Base-by-base conservation (phyloP, 768 basidiomycete species). In the Collybia sordida region DNA sequence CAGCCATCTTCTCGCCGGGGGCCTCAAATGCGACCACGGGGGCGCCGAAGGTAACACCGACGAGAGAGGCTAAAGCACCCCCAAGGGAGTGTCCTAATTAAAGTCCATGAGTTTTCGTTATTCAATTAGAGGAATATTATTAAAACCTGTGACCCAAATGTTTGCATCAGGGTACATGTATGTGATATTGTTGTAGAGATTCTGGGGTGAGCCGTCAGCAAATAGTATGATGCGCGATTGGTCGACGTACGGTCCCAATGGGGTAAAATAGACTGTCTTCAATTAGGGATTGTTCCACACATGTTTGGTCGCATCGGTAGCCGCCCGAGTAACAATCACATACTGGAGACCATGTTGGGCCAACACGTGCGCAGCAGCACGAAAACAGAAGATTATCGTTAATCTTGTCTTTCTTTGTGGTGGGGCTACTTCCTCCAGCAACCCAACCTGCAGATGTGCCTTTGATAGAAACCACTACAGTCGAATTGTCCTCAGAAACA, bases 301-400 rank as follows among this genome's bases (percentile, higher is more conserved):
- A 98, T 3, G 77, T 76, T 56, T 86, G 81, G 53, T 88, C 84
- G 64, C 96, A 98, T 54, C 81, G 85, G 65, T 84, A 81, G 12
- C 78, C 71, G 1, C 90, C 82, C 6, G 83, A 72, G 61, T 86
- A 88, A 67, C 96, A 98, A 42, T 81, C 87, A 64, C 96, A 98
- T 0, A 97, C 96, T 0, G 96, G 78, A 17, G 81, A 83, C 96
- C 96, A 98, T 0, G 91, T 91, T 46, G 93, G 90, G 27, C 90
- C 92, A n/a, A 98, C 90, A 6, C 89, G 79, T 2, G 93, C 95
- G 60, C 96, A 98, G 66, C 96, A 98, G 68, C 96, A 98, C 3
- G 92, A 88, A 72, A 96, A 96, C 27, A 98, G 71, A n/a, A 95
- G 71, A 62, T 96, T 98, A 60, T 98, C 95, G 68, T 98, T 98